phyloP scores from a whole-genome alignment of 108 stramenopile genomes.

The Cyclostephanos tholiformis region DNA sequence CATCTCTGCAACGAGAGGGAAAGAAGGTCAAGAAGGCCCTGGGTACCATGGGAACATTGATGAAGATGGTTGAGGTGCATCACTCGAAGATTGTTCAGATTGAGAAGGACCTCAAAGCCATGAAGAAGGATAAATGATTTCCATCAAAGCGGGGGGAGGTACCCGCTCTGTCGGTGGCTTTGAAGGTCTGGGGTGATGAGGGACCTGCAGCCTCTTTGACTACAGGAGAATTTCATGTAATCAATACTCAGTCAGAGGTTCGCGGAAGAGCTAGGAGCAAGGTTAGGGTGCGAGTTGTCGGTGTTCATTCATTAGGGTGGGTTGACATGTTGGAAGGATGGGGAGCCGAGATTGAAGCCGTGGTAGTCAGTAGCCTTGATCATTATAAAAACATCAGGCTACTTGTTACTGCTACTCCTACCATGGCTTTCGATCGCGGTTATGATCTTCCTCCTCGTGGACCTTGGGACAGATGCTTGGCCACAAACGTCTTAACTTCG shows the following conservation, averaged over 20 bases:
- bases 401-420: background rate
- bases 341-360: background rate
- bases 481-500: background rate
- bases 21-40: background rate
- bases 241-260: too few species aligned
- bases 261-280: slow-evolving; percentile 5
- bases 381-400: background rate
- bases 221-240: background rate
- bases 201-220: background rate
- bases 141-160: too few species aligned
- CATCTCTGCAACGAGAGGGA: slow-evolving; percentile 3
- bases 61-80: background rate
- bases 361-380: background rate
- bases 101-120: background rate
- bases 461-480: background rate
- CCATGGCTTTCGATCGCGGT: background rate
- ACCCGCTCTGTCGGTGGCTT: too few species aligned
- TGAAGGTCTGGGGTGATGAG: too few species aligned
- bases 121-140: too few species aligned
- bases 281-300: background rate
- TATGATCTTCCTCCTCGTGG: background rate
- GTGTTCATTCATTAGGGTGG: background rate
- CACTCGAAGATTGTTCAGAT: background rate
- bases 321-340: background rate
- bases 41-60: background rate